phyloP scores from a whole-genome alignment of 176 grass and related monocot species.

The bread wheat (Triticum aestivum) region DNA sequence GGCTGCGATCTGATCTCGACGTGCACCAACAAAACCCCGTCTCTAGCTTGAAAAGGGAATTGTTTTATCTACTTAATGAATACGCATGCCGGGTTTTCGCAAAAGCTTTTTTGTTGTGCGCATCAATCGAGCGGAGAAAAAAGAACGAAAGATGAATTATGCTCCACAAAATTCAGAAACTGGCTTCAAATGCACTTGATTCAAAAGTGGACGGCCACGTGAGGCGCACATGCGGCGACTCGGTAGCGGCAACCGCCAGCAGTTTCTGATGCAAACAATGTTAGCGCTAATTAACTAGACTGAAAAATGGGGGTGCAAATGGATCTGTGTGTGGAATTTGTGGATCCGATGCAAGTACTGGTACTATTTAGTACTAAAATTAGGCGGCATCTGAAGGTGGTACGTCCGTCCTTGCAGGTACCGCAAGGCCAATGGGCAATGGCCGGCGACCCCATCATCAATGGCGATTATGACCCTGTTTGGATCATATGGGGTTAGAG shows the following conservation, averaged over 20 bases:
- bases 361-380: background rate
- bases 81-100: too few species aligned
- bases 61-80: too few species aligned
- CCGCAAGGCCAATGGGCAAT: conserved; percentile 5
- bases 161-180: background rate
- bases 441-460: conserved; percentile 21
- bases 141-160: too few species aligned
- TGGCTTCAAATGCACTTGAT: background rate
- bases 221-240: conserved; percentile 33
- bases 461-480: background rate
- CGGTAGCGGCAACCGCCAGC: conserved; percentile 3
- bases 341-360: conserved; percentile 33
- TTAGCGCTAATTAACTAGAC: background rate
- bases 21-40: too few species aligned
- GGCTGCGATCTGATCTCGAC: too few species aligned
- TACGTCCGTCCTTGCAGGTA: conserved; percentile 57
- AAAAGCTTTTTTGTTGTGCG: background rate
- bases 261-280: conserved; percentile 15
- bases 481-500: too few species aligned
- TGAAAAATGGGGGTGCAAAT: background rate
- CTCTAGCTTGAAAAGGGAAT: too few species aligned
- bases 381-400: conserved; percentile 43
- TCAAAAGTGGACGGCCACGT: background rate
- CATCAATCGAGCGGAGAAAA: background rate
- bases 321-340: conserved; percentile 28